Percentiles rank a stretch among this genome's conserved stretches.
Evolutionary conservation across 2,329 filamentous ascomycete species (phyloP).

Genomic region (Pestalotiopsis sp.): DNA sequence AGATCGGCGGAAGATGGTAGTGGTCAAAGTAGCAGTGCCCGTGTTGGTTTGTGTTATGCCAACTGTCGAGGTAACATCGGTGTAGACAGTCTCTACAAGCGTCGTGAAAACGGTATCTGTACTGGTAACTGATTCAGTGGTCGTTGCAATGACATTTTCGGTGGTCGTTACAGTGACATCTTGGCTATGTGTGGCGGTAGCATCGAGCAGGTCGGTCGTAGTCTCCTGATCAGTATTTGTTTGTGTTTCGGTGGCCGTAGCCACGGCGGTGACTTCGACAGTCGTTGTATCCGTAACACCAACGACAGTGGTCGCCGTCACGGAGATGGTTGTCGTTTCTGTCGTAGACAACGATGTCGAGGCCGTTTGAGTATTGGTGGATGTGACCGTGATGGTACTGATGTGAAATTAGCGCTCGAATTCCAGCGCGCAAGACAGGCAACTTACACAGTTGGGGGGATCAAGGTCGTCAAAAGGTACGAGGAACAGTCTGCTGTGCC

Average conservation of each 20-base stretch:
- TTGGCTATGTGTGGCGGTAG: background rate
- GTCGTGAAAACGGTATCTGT: constrained; percentile 1
- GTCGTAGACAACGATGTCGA: background rate
- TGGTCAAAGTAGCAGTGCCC: background rate
- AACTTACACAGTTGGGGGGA: background rate
- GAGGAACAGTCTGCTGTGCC: background rate
- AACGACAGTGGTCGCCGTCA: background rate
- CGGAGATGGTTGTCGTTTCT: background rate
- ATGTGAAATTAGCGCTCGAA: background rate
- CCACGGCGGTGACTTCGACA: background rate
- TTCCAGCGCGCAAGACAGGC: background rate
- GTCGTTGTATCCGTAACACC: background rate
- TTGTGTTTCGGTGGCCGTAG: background rate
- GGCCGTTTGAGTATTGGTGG: background rate
- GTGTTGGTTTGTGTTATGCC: background rate
- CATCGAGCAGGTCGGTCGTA: background rate
- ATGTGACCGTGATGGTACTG: background rate
- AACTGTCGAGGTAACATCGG: background rate
- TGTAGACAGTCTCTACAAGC: background rate
- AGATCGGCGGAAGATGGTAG: background rate
- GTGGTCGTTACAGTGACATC: background rate
- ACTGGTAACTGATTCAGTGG: background rate
- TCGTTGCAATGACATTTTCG: background rate
- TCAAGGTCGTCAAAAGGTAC: background rate
- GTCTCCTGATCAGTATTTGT: background rate